Conservation (phyloP, 176 grass and related monocot species). For the Carex kokanica region DNA sequence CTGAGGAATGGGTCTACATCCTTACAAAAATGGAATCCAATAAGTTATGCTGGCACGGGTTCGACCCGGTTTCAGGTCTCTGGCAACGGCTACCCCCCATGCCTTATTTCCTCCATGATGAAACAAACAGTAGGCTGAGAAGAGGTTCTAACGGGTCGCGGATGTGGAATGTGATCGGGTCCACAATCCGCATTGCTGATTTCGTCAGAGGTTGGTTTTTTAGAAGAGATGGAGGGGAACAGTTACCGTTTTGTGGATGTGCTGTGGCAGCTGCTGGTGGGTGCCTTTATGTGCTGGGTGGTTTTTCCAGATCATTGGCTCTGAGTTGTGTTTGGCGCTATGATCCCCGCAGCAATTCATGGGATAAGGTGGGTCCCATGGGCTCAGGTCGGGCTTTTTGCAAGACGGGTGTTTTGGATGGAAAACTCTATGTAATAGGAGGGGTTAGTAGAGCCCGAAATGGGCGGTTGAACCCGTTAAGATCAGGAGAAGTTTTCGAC, state of each 20-base stretch:
- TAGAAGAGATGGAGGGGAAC: constrained; percentile 35
- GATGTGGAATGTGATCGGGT: constrained; percentile 66
- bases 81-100: constrained; percentile 79
- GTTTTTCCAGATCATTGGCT: constrained; percentile 61
- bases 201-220: constrained; percentile 62
- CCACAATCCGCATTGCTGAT: constrained; percentile 76
- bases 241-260: constrained; percentile 71
- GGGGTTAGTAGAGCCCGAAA: constrained; percentile 59
- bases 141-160: constrained; percentile 35
- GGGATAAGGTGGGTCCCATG: constrained; percentile 73
- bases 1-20: constrained; percentile 84
- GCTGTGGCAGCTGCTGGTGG: constrained; percentile 52
- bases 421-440: constrained; percentile 82
- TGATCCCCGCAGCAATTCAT: constrained; percentile 60
- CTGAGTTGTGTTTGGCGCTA: constrained; percentile 69
- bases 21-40: constrained; percentile 58
- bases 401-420: constrained; percentile 62
- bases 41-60: constrained; percentile 57
- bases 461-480: constrained; percentile 57
- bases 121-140: constrained; percentile 35
- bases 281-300: constrained; percentile 76
- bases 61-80: constrained; percentile 47
- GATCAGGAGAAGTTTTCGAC: constrained; percentile 81
- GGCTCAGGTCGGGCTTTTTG: constrained; percentile 73
- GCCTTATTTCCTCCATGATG: constrained; percentile 54